Evolutionary conservation across 2,329 filamentous ascomycete genomes (phyloP), one percentile per base, ranked within the genome.

Genomic region (Ascochyta koolunga): DNA sequence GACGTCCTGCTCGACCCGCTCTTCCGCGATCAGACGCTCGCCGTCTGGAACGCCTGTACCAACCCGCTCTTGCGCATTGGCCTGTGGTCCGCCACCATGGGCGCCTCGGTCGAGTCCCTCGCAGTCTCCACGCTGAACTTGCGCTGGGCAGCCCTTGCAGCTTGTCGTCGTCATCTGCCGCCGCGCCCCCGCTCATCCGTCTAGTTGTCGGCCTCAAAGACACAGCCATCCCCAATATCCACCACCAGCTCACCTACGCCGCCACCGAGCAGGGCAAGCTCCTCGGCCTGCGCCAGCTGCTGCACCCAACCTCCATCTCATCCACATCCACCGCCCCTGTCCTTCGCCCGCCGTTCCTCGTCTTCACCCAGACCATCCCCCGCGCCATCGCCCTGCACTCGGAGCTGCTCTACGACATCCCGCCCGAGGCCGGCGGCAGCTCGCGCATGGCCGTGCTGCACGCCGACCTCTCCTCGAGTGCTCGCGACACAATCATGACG

Each of bases 41-140:
- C 84, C 4, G 87, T 98, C 58, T 97, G 93, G 92, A 84, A 85
- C 36, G 85, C 89, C 3, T 93, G 93, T 73, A 86, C 80, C 2
- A 87, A 88, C 62, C 80, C 85, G 3, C 76, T 82, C n/a, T 79
- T 98, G 8, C 84, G 87, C 21, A 82, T 91, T 3, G 91, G 89
- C 9, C 87, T 96, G 56, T 99, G 93, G 92, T 98, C 95, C 13
- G 95, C 95, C 13, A 99, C 95, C 0, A 97, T 99, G 88, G 91
- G 90, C 3, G 96, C 93, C 15, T 95, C 89, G 64, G 90, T 98
- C 36, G 95, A 99, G 77, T 81, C 87, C 18, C 80, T 97, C 7
- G 84, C 91, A 40, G 83, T 83, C 6, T 83, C 85, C n/a, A 88
- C 87, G 13, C 31, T 81, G 75, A 44, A 70, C 75, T 36, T 70